Evolutionary conservation across 345 rosid genomes (phyloP).

Genomic region (Turnera subulata): DNA sequence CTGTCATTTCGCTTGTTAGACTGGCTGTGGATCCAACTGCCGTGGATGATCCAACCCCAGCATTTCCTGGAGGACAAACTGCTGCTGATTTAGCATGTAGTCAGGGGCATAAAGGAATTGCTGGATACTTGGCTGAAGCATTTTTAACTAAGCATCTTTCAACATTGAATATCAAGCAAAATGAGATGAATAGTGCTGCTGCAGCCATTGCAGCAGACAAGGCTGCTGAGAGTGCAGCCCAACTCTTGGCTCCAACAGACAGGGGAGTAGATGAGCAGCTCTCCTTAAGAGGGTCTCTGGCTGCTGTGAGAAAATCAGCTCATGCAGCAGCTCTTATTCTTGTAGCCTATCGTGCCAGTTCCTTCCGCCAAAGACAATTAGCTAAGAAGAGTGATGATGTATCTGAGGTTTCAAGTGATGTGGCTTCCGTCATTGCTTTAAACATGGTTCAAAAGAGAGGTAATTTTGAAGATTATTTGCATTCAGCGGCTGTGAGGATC

Average conservation of each 20-base stretch:
- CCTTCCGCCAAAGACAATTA: slow-evolving; percentile 41
- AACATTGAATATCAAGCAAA: slow-evolving; percentile 29
- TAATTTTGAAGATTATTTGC: slow-evolving; percentile 57
- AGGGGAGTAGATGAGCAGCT: slow-evolving; percentile 26
- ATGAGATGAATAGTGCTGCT: slow-evolving; percentile 13
- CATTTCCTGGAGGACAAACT: slow-evolving; percentile 54
- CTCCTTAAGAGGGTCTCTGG: slow-evolving; percentile 52
- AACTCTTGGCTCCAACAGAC: slow-evolving; percentile 12
- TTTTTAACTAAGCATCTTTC: slow-evolving; percentile 41
- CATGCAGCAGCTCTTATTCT: slow-evolving; percentile 64
- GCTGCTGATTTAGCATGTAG: slow-evolving; percentile 62
- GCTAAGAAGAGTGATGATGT: slow-evolving; percentile 19
- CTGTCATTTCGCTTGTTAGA: slow-evolving; percentile 45
- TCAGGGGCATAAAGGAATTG: slow-evolving; percentile 64
- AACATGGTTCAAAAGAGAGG: slow-evolving; percentile 30
- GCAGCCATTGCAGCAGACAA: slow-evolving; percentile 25
- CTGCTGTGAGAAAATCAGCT: slow-evolving; percentile 59
- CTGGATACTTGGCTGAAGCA: slow-evolving; percentile 59
- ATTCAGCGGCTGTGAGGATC: slow-evolving; percentile 54
- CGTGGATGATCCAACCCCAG: slow-evolving; percentile 55
- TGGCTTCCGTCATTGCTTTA: slow-evolving; percentile 43
- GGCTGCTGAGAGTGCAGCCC: slow-evolving; percentile 21
- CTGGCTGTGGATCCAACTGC: slow-evolving; percentile 54
- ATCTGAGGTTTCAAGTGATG: slow-evolving; percentile 37
- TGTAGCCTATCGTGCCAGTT: slow-evolving; percentile 38